Evolutionary conservation across 2,329 filamentous ascomycete species (phyloP).

Genomic region (Microsporum canis): DNA sequence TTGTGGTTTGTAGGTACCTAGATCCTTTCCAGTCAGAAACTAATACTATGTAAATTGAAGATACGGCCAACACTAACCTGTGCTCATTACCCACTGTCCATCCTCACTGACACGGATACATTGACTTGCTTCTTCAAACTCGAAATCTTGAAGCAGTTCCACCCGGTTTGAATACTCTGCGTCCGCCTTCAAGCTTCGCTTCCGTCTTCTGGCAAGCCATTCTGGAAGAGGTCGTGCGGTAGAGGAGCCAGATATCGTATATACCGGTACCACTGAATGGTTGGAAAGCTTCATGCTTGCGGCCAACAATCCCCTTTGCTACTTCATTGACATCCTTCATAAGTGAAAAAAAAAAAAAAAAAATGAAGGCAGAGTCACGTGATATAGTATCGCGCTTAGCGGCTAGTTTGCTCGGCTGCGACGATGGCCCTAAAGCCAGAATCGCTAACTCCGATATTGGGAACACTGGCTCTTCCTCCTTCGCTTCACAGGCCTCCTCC

Average conservation of each 20-base stretch:
- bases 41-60: not conserved
- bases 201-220: slow-evolving; percentile 83
- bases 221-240: slow-evolving; percentile 82
- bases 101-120: slow-evolving; percentile 87
- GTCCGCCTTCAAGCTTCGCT: slow-evolving; percentile 84
- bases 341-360: too few relatives aligned
- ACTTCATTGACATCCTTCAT: too few relatives aligned
- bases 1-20: slow-evolving; percentile 61
- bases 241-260: slow-evolving; percentile 86
- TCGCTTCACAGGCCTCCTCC: too few relatives aligned
- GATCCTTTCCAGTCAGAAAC: not conserved
- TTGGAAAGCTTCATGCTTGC: slow-evolving; percentile 42
- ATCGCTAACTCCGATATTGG: too few relatives aligned
- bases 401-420: too few relatives aligned
- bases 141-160: slow-evolving; percentile 92
- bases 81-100: slow-evolving; percentile 95
- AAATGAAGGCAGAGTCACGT: too few relatives aligned
- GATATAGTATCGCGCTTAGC: too few relatives aligned
- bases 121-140: slow-evolving; percentile 88
- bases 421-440: too few relatives aligned
- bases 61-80: slow-evolving; percentile 43
- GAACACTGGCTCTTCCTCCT: too few relatives aligned
- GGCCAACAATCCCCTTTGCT: too few relatives aligned
- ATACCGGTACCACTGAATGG: slow-evolving; percentile 74
- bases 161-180: slow-evolving; percentile 86